A percentile compares a stretch with the other conserved stretches of the same genome.
Evolutionary conservation across 1,139 yeast genomes (phyloP).

Genomic region (Zygotorulaspora mrakii): DNA sequence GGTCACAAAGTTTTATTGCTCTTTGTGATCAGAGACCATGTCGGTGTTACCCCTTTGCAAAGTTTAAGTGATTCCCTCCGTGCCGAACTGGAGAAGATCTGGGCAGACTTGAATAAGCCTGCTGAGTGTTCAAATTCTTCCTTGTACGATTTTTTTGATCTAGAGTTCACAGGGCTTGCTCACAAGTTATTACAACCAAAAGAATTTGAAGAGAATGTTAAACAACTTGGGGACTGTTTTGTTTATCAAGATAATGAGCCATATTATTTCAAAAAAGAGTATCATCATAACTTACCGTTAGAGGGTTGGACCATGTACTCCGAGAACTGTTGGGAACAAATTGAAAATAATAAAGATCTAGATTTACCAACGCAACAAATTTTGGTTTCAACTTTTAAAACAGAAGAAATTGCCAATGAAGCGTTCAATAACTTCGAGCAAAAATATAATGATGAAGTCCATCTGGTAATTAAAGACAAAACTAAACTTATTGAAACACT

Average conservation of each 20-base stretch:
- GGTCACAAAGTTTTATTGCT: slow-evolving; percentile 69
- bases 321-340: slow-evolving; percentile 89
- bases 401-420: slow-evolving; percentile 70
- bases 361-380: slow-evolving; percentile 97
- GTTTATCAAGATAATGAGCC: slow-evolving; percentile 24
- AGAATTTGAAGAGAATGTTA: slow-evolving; percentile 63
- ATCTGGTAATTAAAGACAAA: slow-evolving; percentile 33
- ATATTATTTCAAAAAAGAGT: slow-evolving; percentile 59
- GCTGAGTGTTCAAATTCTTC: slow-evolving; percentile 49
- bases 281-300: slow-evolving; percentile 83
- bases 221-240: slow-evolving; percentile 55
- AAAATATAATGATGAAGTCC: slow-evolving; percentile 23
- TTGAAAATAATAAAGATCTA: slow-evolving; percentile 85
- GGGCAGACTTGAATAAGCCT: slow-evolving; percentile 78
- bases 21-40: slow-evolving; percentile 88
- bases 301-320: slow-evolving; percentile 97
- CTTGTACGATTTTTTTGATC: slow-evolving; percentile 76
- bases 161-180: slow-evolving; percentile 75
- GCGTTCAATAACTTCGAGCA: slow-evolving; percentile 28
- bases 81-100: slow-evolving; percentile 68
- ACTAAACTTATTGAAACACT: slow-evolving; percentile 44
- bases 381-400: slow-evolving; percentile 87
- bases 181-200: slow-evolving; percentile 83
- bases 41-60: slow-evolving; percentile 80
- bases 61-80: slow-evolving; percentile 66